Evolutionary conservation across 768 basidiomycete species (phyloP), one percentile per base, ranked within the genome.

Genomic region (Arthromyces matolae): DNA sequence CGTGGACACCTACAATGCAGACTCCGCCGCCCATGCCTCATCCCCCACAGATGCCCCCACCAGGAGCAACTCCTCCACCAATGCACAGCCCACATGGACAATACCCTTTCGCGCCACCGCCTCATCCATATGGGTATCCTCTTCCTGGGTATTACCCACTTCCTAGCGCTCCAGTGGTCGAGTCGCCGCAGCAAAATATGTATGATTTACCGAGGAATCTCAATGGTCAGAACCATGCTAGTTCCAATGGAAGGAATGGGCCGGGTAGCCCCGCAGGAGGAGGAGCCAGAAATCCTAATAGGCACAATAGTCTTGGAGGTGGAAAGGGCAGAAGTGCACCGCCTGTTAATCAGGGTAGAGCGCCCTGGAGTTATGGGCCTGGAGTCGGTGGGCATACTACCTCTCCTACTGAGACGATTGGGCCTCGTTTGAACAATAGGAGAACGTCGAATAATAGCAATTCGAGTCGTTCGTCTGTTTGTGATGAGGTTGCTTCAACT

Each of bases 401-500:
- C 51, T 44, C 63, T 65, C 58, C 64, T 3, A 66, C 70, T 28
- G 83, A 84, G 44, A 63, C 75, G 3, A 72, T 85, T 32, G 87
- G 86, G 5, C 87, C 87, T 13, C 74, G 87, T 37, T 66, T 89
- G 50, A 84, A 67, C 48, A 68, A 71, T 29, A 71, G 81, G 57
- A 73, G 83, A 60, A 73, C 75, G 20, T 78, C 72, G 19, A 75
- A 75, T 45, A 78, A 73, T 54, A 71, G 73, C 53, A 69, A 59
- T 36, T 64, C 71, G 28, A 80, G 72, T 52, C 80, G 84, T 31
- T 75, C 76, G 19, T 69, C 73, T 5, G 68, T 63, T 35, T 78
- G 79, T 41, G 89, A 92, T 62, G 89, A 92, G 54, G 81, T 80
- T 27, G 81, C 84, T 8, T 89, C 88, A 22, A 81, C 79, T 42